A percentile compares a stretch with the other conserved stretches of the same genome.
These are phyloP conservation scores for Ottelia alismoides DNA, from an alignment of 106 monocot species.

Conservation along the genomic window DNA sequence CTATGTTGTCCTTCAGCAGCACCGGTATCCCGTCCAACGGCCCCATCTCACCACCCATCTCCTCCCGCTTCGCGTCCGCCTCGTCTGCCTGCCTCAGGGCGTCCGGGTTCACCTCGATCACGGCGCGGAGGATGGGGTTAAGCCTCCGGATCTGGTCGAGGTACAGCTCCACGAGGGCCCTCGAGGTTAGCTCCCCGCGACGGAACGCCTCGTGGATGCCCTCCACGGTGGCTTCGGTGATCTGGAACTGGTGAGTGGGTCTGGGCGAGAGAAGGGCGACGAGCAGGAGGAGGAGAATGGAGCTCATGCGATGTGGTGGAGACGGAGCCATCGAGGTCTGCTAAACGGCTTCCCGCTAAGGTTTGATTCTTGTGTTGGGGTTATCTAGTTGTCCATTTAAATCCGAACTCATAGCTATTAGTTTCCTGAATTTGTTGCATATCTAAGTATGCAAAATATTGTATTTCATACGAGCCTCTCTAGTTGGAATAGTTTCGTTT, in stretches of 20 bases:
- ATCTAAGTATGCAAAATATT: too few species aligned
- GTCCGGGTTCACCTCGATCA: conserved; percentile 48
- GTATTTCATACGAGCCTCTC: too few species aligned
- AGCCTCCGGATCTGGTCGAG: conserved; percentile 13
- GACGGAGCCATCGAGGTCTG: too few species aligned
- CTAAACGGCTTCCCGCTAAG: too few species aligned
- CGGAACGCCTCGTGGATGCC: conserved; percentile 41
- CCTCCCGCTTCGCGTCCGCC: conserved; percentile 21
- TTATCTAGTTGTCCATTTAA: too few species aligned
- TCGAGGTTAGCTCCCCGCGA: conserved; percentile 20
- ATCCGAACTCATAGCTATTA: too few species aligned
- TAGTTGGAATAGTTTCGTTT: too few species aligned
- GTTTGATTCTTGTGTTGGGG: too few species aligned
- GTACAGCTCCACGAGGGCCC: conserved; percentile 27
- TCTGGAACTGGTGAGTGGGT: conserved; percentile 9
- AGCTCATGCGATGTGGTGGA: too few species aligned
- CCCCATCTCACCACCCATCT: background rate
- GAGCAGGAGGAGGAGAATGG: too few species aligned
- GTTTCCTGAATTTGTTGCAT: too few species aligned
- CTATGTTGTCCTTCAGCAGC: conserved; percentile 53
- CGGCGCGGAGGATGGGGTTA: conserved; percentile 31
- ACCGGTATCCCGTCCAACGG: conserved; percentile 37
- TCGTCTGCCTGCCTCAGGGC: conserved; percentile 25
- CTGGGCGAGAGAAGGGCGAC: background rate
- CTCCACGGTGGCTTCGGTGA: conserved; percentile 37